Evolutionary conservation across 148 eudicot species (phyloP).

Genomic region (Cornus florida): DNA sequence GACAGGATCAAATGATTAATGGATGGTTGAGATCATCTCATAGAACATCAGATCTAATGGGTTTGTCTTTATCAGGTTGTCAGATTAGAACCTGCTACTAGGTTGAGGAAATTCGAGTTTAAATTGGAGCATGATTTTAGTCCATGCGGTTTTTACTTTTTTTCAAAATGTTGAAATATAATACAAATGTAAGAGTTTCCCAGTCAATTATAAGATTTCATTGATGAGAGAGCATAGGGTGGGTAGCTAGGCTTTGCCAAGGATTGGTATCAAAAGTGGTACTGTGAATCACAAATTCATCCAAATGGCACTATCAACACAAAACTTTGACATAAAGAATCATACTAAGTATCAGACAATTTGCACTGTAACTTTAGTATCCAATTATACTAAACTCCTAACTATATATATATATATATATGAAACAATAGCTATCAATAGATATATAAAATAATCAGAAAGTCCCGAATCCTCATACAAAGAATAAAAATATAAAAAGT

Average conservation of each 20-base stretch:
- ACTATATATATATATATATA: background rate
- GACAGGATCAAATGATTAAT: too few species aligned
- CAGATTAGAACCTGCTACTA: too few species aligned
- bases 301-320: background rate
- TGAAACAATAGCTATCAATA: background rate
- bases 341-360: background rate
- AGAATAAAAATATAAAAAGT: background rate
- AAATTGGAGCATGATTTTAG: background rate
- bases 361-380: background rate
- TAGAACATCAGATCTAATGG: too few species aligned
- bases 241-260: background rate
- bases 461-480: background rate
- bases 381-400: background rate
- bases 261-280: background rate
- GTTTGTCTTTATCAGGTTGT: too few species aligned
- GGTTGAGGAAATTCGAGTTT: too few species aligned
- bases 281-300: background rate
- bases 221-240: background rate
- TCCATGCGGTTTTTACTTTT: too few species aligned
- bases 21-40: too few species aligned
- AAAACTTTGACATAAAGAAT: background rate
- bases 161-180: background rate
- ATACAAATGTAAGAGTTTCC: background rate
- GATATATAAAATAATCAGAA: background rate
- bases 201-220: background rate